Percentiles rank a stretch among this genome's conserved stretches.
Evolutionary conservation across 345 rosid species (phyloP).

Genomic region (Boechera retrofracta): DNA sequence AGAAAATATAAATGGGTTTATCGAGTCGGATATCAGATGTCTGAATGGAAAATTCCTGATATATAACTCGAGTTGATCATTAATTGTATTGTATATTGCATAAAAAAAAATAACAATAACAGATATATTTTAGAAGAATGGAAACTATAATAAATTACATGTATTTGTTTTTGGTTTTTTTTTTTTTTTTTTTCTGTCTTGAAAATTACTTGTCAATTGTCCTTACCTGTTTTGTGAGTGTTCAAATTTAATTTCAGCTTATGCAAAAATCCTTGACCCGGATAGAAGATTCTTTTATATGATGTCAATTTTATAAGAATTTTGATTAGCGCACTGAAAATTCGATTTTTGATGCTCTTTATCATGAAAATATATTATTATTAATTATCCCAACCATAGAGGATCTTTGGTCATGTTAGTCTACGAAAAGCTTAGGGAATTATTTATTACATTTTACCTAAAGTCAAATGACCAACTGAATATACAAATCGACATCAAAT

Average conservation of each 20-base stretch:
- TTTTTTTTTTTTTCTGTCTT: not conserved
- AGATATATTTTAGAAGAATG: not conserved
- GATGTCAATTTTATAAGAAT: constrained; percentile 25
- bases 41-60: not conserved
- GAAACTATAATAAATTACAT: constrained; percentile 26
- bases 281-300: constrained; percentile 19
- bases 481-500: constrained; percentile 1
- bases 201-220: constrained; percentile 19
- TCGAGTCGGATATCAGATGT: not conserved
- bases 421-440: constrained; percentile 16
- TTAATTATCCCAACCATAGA: constrained; percentile 13
- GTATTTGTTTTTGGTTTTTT: constrained; percentile 1
- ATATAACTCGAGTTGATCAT: not conserved
- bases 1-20: not conserved
- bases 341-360: constrained; percentile 31
- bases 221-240: constrained; percentile 2
- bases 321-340: constrained; percentile 31
- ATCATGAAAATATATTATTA: constrained; percentile 10
- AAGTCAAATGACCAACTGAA: constrained; percentile 38
- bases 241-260: constrained; percentile 17
- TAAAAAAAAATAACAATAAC: not conserved
- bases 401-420: constrained; percentile 20
- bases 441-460: constrained; percentile 11
- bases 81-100: not conserved
- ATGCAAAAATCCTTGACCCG: constrained; percentile 30